Evolutionary conservation across 148 eudicot species (phyloP), one percentile per base, ranked within the genome.

Genomic region (Rhododendron simsii): DNA sequence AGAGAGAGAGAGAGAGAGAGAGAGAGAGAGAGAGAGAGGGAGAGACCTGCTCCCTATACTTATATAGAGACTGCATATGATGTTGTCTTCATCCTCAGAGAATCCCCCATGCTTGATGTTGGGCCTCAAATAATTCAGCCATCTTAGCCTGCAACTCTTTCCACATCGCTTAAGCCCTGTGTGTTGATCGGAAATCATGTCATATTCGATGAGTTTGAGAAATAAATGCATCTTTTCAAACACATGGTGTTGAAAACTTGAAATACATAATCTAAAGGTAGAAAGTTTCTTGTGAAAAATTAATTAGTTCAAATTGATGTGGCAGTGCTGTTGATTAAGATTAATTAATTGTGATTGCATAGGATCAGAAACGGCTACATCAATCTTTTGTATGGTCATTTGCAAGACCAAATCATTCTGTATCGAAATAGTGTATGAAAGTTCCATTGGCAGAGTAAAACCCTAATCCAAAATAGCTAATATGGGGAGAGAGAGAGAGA

Each of bases 51-150:
- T 96, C 81, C 99, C 99, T 86, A 96, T 95, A 85, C 97, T 95
- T 69, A 95, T 96, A 69, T 96, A 95, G 92, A 96, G 97, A 89
- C 89, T 95, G 90, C 95, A 91, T 30, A 96, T 96, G 87, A 91
- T 92, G 88, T 92, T 95, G 88, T 96, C 99, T 92, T 96, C 99
- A 86, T 96, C 99, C 85, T 96, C 95, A 35, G 98, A 91, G 87
- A 96, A 95, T 85, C 98, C 96, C 18, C 99, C 99, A 86, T 95
- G 98, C 86, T 95, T 96, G 90, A 96, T 95, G 85, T 96, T 95
- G 9, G 99, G 99, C 80, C 99, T 89, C 84, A 96, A 82, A 91
- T 96, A 96, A 89, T 95, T 96, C 78, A 96, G 85, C 99, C 99
- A 96, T 90, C 99, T 92, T 47, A 96, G 85, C 28, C 99, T 93